Conservation (phyloP, 2,329 filamentous ascomycete genomes). For the Pseudogymnoascus sp. region DNA sequence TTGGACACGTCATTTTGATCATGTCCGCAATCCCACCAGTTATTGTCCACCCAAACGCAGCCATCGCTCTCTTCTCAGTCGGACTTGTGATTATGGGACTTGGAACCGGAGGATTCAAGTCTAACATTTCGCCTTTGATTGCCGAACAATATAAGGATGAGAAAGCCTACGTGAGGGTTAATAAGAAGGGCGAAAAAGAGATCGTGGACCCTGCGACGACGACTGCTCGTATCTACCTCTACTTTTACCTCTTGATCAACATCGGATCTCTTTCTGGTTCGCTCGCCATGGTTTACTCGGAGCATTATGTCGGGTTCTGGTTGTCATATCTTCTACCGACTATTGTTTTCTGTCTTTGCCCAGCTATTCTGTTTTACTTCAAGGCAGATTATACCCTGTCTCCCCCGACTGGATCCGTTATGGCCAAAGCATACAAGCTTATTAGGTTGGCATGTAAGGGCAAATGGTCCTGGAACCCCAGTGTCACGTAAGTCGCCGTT, state of each 20-base stretch:
- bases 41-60: constrained; percentile 43
- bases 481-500: constrained; percentile 25
- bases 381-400: constrained; percentile 52
- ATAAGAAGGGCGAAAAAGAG: constrained; percentile 47
- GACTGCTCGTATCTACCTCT: constrained; percentile 53
- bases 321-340: constrained; percentile 62
- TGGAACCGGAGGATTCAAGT: constrained; percentile 65
- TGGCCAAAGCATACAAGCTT: constrained; percentile 57
- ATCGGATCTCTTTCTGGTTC: constrained; percentile 51
- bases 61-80: constrained; percentile 52
- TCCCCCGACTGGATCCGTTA: constrained; percentile 64
- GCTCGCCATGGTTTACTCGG: constrained; percentile 63
- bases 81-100: constrained; percentile 59
- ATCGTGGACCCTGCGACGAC: constrained; percentile 54
- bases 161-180: constrained; percentile 40
- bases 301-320: constrained; percentile 72
- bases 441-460: constrained; percentile 54
- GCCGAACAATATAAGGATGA: constrained; percentile 52
- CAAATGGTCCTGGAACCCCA: constrained; percentile 53
- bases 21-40: constrained; percentile 53
- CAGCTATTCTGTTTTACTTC: constrained; percentile 50
- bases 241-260: constrained; percentile 67
- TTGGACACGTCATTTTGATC: constrained; percentile 58
- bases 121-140: constrained; percentile 58
- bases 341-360: constrained; percentile 53